Conservation (phyloP, 371 early-diverging fungal species). For the Zychaea mexicana region DNA sequence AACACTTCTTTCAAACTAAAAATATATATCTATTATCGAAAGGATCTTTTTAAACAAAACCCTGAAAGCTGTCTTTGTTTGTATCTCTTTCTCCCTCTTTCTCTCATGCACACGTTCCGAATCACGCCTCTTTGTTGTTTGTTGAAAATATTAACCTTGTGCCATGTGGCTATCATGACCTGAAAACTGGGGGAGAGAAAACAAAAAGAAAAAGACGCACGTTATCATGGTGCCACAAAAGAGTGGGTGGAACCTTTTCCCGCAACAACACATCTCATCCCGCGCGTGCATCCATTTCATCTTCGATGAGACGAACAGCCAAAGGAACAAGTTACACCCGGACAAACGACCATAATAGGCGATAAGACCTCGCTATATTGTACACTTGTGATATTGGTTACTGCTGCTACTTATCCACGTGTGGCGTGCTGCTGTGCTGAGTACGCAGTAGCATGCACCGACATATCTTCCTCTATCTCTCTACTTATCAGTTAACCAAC, state of each 20-base stretch:
- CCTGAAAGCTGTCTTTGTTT: too few species aligned
- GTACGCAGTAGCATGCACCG: too few species aligned
- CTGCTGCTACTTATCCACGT: too few species aligned
- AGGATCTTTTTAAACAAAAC: too few species aligned
- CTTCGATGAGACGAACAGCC: not conserved
- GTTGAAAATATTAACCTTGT: not conserved
- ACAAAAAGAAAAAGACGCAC: not conserved
- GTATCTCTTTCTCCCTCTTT: not conserved
- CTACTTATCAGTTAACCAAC: too few species aligned
- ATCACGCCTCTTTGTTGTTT: not conserved
- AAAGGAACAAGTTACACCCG: not conserved
- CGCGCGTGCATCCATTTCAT: too few species aligned
- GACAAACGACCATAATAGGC: too few species aligned
- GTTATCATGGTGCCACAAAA: not conserved
- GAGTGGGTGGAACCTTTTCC: not conserved
- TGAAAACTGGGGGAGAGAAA: not conserved
- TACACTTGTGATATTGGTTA: too few species aligned
- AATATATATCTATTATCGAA: not conserved
- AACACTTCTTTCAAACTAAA: not conserved
- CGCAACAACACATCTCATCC: not conserved
- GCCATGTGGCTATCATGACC: conserved; percentile 3
- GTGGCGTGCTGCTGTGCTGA: too few species aligned
- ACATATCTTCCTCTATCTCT: too few species aligned
- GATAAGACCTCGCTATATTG: too few species aligned
- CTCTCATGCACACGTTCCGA: not conserved